A percentile compares a stretch with the other conserved stretches of the same genome.
Conservation (phyloP, 129 eudicot genomes). For the Deinandra increscens region DNA sequence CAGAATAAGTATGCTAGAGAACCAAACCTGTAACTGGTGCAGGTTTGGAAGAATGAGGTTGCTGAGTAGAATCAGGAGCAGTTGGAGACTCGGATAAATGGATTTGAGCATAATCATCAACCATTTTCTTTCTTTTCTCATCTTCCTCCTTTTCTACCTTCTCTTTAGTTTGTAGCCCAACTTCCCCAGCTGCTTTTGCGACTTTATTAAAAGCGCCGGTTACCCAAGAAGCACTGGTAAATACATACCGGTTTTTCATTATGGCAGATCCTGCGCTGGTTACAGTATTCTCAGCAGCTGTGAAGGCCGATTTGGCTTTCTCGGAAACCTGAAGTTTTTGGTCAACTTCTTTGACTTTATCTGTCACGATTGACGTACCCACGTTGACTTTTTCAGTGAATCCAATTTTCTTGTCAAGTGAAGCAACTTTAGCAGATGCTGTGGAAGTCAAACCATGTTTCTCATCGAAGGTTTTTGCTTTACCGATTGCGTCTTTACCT, state of each 20-base stretch:
- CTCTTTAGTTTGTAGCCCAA: constrained; percentile 53
- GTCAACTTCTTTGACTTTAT: constrained; percentile 56
- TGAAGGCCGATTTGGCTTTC: constrained; percentile 45
- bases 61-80: constrained; percentile 20
- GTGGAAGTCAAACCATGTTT: constrained; percentile 47
- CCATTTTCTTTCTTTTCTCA: constrained; percentile 37
- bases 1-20: constrained; percentile 19
- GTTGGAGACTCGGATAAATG: constrained; percentile 41
- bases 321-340: constrained; percentile 55
- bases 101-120: constrained; percentile 37
- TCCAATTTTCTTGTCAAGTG: constrained; percentile 47
- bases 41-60: constrained; percentile 33
- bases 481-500: constrained; percentile 50
- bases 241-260: constrained; percentile 46
- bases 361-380: constrained; percentile 46
- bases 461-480: constrained; percentile 48
- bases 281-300: constrained; percentile 49
- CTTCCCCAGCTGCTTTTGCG: constrained; percentile 50
- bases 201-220: constrained; percentile 54
- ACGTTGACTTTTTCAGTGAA: constrained; percentile 46
- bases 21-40: constrained; percentile 46
- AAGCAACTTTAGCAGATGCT: constrained; percentile 47
- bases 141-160: constrained; percentile 39
- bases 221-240: constrained; percentile 46
- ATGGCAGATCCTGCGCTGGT: constrained; percentile 48